A percentile compares a stretch with the other conserved stretches of the same genome.
Evolutionary conservation across 768 basidiomycete genomes (phyloP).

Genomic region (Russula sp.): DNA sequence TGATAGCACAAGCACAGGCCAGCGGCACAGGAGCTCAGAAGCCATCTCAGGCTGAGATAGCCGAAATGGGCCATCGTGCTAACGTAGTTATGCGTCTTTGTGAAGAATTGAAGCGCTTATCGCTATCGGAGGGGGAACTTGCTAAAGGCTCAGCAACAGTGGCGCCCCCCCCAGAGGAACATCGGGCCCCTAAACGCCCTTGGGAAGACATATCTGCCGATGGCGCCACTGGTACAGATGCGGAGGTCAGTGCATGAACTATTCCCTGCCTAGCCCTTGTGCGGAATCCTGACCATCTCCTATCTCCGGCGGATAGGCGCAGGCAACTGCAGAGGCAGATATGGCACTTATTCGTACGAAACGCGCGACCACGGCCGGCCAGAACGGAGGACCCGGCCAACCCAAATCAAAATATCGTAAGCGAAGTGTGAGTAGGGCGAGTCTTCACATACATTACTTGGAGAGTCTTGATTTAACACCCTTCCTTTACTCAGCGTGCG

Average conservation of each 20-base stretch:
- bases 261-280: constrained; percentile 11
- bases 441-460: constrained; percentile 23
- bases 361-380: constrained; percentile 61
- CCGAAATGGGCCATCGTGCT: constrained; percentile 66
- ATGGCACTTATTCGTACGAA: constrained; percentile 83
- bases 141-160: constrained; percentile 24
- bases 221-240: constrained; percentile 22
- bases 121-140: constrained; percentile 25
- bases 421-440: constrained; percentile 59
- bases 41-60: constrained; percentile 50
- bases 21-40: constrained; percentile 41
- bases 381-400: constrained; percentile 38
- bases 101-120: constrained; percentile 50
- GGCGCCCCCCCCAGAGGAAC: constrained; percentile 38
- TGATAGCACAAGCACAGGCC: constrained; percentile 35
- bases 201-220: constrained; percentile 70
- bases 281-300: constrained; percentile 20
- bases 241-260: constrained; percentile 17
- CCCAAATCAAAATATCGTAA: constrained; percentile 81
- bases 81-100: constrained; percentile 61
- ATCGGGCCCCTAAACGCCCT: constrained; percentile 66
- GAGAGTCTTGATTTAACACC: constrained; percentile 22
- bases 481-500: constrained; percentile 52
- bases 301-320: constrained; percentile 35
- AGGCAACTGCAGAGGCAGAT: constrained; percentile 70